Evolutionary conservation across 1,139 yeast species (phyloP).

Genomic region (Candida sp.): DNA sequence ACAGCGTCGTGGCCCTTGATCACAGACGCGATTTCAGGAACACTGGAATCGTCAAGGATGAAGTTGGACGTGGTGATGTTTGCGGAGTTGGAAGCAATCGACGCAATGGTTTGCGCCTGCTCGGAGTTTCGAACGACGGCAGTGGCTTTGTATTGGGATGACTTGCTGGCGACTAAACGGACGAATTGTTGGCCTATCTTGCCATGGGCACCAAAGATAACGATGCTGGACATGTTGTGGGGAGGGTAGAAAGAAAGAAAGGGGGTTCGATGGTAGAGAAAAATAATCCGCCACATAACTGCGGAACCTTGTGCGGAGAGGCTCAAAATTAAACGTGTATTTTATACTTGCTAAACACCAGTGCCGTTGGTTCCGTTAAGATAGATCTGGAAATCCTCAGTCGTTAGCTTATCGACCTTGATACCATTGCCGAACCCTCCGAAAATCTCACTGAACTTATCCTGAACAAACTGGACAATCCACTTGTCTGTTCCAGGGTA

Average conservation of each 20-base stretch:
- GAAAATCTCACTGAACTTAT: neutral
- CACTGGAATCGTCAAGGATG: slow-evolving; percentile 36
- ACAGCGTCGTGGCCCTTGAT: slow-evolving; percentile 59
- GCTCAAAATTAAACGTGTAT: too few species aligned
- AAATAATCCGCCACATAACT: too few species aligned
- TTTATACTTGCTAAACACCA: neutral
- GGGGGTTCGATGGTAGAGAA: slow-evolving; percentile 6
- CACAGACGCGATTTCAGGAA: slow-evolving; percentile 34
- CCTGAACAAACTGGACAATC: neutral
- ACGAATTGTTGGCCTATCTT: slow-evolving; percentile 51
- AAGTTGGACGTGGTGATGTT: slow-evolving; percentile 41
- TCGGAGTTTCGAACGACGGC: slow-evolving; percentile 55
- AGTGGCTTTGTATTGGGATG: slow-evolving; percentile 35
- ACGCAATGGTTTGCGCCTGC: slow-evolving; percentile 41
- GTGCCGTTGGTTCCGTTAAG: neutral
- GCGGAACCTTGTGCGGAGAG: too few species aligned
- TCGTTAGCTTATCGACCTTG: neutral
- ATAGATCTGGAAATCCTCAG: neutral
- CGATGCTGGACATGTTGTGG: slow-evolving; percentile 9
- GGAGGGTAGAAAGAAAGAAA: neutral
- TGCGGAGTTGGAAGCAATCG: slow-evolving; percentile 30
- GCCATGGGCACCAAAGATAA: slow-evolving; percentile 67
- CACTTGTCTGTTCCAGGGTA: slow-evolving; percentile 20
- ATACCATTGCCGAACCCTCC: neutral
- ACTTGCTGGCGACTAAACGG: slow-evolving; percentile 22